Percentiles rank a stretch among this genome's conserved stretches.
Evolutionary conservation across 2,329 filamentous ascomycete species (phyloP).

Genomic region (Cladosporium sphaerospermum): DNA sequence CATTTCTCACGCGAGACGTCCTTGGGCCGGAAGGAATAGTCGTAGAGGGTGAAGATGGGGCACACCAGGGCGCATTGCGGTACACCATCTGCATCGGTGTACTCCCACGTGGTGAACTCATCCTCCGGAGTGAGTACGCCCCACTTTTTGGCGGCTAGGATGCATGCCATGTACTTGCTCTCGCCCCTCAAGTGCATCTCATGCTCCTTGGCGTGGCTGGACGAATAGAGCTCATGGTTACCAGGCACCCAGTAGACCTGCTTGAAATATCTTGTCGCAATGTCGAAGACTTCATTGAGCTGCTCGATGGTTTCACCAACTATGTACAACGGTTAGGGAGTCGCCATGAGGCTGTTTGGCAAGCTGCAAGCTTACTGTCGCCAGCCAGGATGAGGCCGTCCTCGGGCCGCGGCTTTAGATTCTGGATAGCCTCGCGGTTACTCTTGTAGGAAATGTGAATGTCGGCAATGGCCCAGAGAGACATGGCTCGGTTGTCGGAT

Average conservation of each 20-base stretch:
- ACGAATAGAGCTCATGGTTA: constrained; percentile 54
- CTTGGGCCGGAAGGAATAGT: constrained; percentile 52
- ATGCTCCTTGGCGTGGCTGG: constrained; percentile 35
- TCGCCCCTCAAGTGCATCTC: constrained; percentile 40
- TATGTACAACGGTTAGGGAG: constrained; percentile 25
- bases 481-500: constrained; percentile 6
- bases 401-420: constrained; percentile 34
- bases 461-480: constrained; percentile 42
- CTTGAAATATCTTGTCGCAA: constrained; percentile 37
- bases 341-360: constrained; percentile 15
- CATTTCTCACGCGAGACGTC: constrained; percentile 45
- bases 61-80: constrained; percentile 46
- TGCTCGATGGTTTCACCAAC: constrained; percentile 30
- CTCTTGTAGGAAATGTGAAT: constrained; percentile 43
- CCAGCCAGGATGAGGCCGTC: constrained; percentile 43
- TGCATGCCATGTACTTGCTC: constrained; percentile 50
- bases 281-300: constrained; percentile 34
- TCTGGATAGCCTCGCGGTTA: constrained; percentile 39
- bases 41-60: constrained; percentile 55
- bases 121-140: constrained; percentile 53
- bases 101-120: constrained; percentile 45
- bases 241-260: constrained; percentile 52
- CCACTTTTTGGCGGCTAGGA: constrained; percentile 46
- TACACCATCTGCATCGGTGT: constrained; percentile 32
- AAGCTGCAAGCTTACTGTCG: constrained; percentile 27